phyloP scores from a whole-genome alignment of 2,329 filamentous ascomycete species.

The Trichoderma lentiforme region DNA sequence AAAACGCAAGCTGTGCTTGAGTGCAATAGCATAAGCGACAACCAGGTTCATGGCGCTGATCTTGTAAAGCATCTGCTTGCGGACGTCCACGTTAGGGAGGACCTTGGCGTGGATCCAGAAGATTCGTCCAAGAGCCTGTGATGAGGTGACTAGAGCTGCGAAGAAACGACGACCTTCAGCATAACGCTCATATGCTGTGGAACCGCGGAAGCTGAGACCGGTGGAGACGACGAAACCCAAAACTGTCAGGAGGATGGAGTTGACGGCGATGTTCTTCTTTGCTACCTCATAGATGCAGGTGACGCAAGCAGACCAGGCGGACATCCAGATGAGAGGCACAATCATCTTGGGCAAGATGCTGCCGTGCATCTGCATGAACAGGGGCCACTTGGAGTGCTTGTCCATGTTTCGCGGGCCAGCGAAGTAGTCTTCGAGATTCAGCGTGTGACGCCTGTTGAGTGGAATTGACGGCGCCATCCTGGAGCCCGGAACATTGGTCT shows the following conservation, averaged over 20 bases:
- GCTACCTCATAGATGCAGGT: slow-evolving; percentile 52
- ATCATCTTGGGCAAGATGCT: slow-evolving; percentile 73
- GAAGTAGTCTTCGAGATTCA: slow-evolving; percentile 61
- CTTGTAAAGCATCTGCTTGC: slow-evolving; percentile 68
- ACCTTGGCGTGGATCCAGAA: slow-evolving; percentile 79
- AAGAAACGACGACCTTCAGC: slow-evolving; percentile 62
- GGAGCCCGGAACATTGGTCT: not conserved
- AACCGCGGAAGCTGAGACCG: slow-evolving; percentile 72
- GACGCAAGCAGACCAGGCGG: slow-evolving; percentile 62
- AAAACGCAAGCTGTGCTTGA: slow-evolving; percentile 82
- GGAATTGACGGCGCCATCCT: slow-evolving; percentile 23
- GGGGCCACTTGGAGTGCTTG: slow-evolving; percentile 73
- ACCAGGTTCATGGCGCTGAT: slow-evolving; percentile 74
- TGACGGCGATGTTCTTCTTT: slow-evolving; percentile 35
- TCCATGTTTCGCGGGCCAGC: slow-evolving; percentile 65
- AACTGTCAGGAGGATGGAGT: slow-evolving; percentile 61
- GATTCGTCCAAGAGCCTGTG: slow-evolving; percentile 66
- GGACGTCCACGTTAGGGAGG: slow-evolving; percentile 48
- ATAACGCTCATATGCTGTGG: slow-evolving; percentile 73
- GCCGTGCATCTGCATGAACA: slow-evolving; percentile 72
- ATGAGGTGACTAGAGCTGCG: slow-evolving; percentile 58
- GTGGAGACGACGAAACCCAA: slow-evolving; percentile 80
- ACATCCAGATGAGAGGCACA: slow-evolving; percentile 61
- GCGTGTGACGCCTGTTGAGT: slow-evolving; percentile 32
- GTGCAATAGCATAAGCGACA: slow-evolving; percentile 69